Conservation (phyloP, 495 filamentous ascomycete genomes). For the Podospora fimiseda region DNA sequence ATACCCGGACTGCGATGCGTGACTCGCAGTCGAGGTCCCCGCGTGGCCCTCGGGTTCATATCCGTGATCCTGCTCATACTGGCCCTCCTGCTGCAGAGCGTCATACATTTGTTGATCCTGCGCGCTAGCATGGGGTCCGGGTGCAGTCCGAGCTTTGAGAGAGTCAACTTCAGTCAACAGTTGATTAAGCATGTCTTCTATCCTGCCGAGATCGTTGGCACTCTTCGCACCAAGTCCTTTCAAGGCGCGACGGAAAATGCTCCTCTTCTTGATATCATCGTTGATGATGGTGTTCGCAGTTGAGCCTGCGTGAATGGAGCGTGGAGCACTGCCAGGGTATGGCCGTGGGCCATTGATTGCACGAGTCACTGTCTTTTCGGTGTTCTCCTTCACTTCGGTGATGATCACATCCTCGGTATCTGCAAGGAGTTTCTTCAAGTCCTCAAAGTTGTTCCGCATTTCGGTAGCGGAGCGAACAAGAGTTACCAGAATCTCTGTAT, state of each 20-base stretch:
- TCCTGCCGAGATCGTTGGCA: slow-evolving; percentile 77
- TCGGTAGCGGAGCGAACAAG: slow-evolving; percentile 91
- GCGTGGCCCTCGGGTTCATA: slow-evolving; percentile 82
- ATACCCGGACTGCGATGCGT: slow-evolving; percentile 67
- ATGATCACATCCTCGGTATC: slow-evolving; percentile 82
- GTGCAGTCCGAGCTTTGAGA: slow-evolving; percentile 58
- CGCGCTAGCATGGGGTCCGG: slow-evolving; percentile 30
- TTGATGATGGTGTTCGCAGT: slow-evolving; percentile 53
- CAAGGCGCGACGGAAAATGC: slow-evolving; percentile 84
- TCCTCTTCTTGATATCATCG: slow-evolving; percentile 80
- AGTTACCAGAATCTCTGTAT: slow-evolving; percentile 94
- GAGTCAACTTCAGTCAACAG: slow-evolving; percentile 86
- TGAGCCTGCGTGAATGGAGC: slow-evolving; percentile 49
- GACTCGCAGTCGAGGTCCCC: slow-evolving; percentile 65
- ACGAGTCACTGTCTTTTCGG: slow-evolving; percentile 74
- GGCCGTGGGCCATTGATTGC: slow-evolving; percentile 84
- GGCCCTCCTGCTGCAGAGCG: slow-evolving; percentile 49
- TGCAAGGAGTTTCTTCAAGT: slow-evolving; percentile 86
- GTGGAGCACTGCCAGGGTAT: slow-evolving; percentile 57
- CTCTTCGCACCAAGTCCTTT: slow-evolving; percentile 83
- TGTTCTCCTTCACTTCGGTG: slow-evolving; percentile 74
- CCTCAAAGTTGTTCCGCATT: slow-evolving; percentile 95
- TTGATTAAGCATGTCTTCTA: slow-evolving; percentile 93
- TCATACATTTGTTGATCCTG: slow-evolving; percentile 46
- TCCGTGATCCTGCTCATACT: slow-evolving; percentile 54